Evolutionary conservation across 2,329 filamentous ascomycete genomes (phyloP).

Genomic region (Colletotrichum limetticola): DNA sequence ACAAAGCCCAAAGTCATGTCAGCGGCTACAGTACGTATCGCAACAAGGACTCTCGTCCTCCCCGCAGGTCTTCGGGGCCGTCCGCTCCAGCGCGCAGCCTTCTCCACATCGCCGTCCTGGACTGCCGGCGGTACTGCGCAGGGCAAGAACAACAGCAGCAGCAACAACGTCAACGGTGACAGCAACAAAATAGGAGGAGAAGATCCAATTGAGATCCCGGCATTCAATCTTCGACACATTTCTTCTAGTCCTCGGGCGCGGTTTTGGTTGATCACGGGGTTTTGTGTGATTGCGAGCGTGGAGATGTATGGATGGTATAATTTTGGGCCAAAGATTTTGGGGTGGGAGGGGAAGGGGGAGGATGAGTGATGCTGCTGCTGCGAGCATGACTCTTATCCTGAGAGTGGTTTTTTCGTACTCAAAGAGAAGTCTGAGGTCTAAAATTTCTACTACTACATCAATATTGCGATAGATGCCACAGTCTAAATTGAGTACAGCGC

Average conservation of each 20-base stretch:
- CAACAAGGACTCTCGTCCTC: neutral
- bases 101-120: constrained; percentile 20
- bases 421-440: no score
- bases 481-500: no score
- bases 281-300: constrained; percentile 30
- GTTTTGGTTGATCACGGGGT: constrained; percentile 23
- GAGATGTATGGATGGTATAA: constrained; percentile 38
- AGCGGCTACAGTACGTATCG: neutral
- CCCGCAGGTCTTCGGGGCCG: neutral
- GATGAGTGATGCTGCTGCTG: neutral
- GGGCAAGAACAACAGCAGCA: constrained; percentile 13
- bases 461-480: no score
- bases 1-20: constrained; percentile 1
- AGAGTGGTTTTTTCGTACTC: no score
- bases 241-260: constrained; percentile 37
- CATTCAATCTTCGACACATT: constrained; percentile 37
- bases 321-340: constrained; percentile 38
- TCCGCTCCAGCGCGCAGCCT: constrained; percentile 6
- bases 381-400: no score
- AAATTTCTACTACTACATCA: no score
- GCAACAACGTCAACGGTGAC: constrained; percentile 8
- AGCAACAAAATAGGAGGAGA: neutral
- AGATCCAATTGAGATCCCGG: constrained; percentile 33
- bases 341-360: constrained; percentile 19
- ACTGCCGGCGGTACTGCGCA: neutral